Evolutionary conservation across 306 rosid genomes (phyloP), one percentile per base, ranked within the genome.

Genomic region (Dryas octopetala): DNA sequence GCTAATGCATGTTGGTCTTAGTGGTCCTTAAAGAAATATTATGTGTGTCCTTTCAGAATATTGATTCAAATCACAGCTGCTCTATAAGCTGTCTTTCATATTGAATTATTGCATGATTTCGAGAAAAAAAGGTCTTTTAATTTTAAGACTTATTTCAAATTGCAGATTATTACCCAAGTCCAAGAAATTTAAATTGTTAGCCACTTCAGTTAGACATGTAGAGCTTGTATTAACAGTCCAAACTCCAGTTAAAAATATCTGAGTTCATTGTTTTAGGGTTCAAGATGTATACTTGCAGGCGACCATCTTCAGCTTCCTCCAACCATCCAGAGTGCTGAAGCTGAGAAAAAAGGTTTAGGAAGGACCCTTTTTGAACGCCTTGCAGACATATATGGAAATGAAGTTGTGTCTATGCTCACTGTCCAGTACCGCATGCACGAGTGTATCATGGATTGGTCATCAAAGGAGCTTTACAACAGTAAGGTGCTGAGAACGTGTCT

Each of bases 241-340:
- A 54, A 58, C 64, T 45, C 50, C 64, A 80, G 62, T 84, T 79
- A 57, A 64, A 66, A 74, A 73, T 57, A 73, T 66, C 79, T 82
- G 76, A 81, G 74, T 85, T 90, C 71, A 53, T 86, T 87, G 82
- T 88, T 92, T 79, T 79, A 95, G 99, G 98, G 95, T 67, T 86
- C 99, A 76, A 92, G 97, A 88, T 95, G 99, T 86, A 85, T 95
- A 82, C 99, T 95, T 85, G 89, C 93, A 49, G 99, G 99, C 76
- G 99, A 95, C 79, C 99, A 95, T 85, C 97, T 95, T 82, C 99
- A 95, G 88, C 97, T 95, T 74, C 99, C 99, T 75, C 99, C 99
- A 28, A 95, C 97, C 82, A 95, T 95, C 77, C 97, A 95, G 87
- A 95, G 99, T 85, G 96, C 83, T 83, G 99, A 95, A 86, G 99